Evolutionary conservation across 768 basidiomycete genomes (phyloP).

Genomic region (Psilocybe sp.): DNA sequence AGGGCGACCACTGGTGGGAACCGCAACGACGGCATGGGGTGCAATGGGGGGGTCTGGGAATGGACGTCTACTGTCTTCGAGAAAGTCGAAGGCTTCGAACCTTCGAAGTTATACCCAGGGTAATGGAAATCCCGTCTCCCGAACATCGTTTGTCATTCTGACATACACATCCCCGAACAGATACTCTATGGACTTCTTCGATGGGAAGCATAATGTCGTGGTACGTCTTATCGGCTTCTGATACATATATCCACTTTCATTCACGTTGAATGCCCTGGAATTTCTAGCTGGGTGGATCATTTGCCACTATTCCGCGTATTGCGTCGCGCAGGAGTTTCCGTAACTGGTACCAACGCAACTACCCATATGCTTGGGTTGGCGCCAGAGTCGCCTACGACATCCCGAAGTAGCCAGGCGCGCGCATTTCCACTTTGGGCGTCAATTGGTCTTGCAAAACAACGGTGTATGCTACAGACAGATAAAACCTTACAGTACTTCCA

Average conservation of each 20-base stretch:
- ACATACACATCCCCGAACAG: constrained; percentile 28
- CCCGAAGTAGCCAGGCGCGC: neutral
- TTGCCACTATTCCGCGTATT: constrained; percentile 79
- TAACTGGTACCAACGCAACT: constrained; percentile 93
- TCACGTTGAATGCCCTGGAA: neutral
- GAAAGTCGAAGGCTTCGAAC: constrained; percentile 68
- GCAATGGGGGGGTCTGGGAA: constrained; percentile 98
- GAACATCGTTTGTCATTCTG: neutral
- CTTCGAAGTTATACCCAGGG: constrained; percentile 85
- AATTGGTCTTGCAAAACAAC: too few species aligned
- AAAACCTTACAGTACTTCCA: constrained; percentile 15
- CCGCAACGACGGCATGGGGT: constrained; percentile 52
- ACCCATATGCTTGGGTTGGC: constrained; percentile 86
- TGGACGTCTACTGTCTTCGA: constrained; percentile 88
- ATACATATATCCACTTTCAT: constrained; percentile 6
- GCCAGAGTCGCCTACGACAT: constrained; percentile 56
- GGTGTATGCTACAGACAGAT: too few species aligned
- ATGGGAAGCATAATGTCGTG: constrained; percentile 81
- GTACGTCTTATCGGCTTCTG: constrained; percentile 44
- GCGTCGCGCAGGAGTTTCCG: constrained; percentile 72
- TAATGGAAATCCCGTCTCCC: constrained; percentile 28
- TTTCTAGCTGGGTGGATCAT: constrained; percentile 84
- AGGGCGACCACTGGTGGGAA: constrained; percentile 69
- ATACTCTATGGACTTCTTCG: constrained; percentile 89
- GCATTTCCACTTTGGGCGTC: too few species aligned